Base-by-base conservation (phyloP, 345 rosid genomes). In the Eucalyptus regnans region DNA sequence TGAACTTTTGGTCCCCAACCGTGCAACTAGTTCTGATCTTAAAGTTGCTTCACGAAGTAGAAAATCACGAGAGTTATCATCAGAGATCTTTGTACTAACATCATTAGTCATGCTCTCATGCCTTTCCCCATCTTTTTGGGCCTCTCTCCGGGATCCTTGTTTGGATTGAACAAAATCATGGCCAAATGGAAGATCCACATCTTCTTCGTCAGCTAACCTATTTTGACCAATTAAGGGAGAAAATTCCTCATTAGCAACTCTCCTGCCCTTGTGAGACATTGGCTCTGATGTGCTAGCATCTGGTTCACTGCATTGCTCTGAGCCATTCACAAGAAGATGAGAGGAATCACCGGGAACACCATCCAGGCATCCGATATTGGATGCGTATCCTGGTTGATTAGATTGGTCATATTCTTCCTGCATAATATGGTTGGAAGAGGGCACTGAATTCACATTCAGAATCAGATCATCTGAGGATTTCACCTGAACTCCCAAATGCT, bases 271-370 rank as follows among this genome's bases (percentile, higher is more conserved):
- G 92, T 54, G 89, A 88, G 92, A 94, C 94, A 97, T 91, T 56
- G 93, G 95, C 94, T 96, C 99, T 62, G 98, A 97, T 46, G 96
- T 94, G 92, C 99, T 96, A 89, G 93, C 96, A 94, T 94, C 99
- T 33, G 93, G 99, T 89, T 96, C 98, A 93, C 98, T 97, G 92
- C 96, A 94, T 79, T 91, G 96, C 89, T 89, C 91, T 90, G 90
- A 94, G 66, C 95, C 95, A 90, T 92, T 92, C 16, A 64, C 90
- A 88, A 85, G 94, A 83, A 87, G 92, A 90, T 87, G 86, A 87
- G 91, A 90, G 37, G 86, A 23, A 90, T 86, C 88, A 27, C 56
- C 86, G 16, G 92, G 92, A 91, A 68, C 91, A 56, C 76, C 87
- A 83, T 79, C 91, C 83, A 50, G 33, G 43, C 64, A 44, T 58